Percentiles rank a stretch among this genome's conserved stretches.
Conservation (phyloP, 2,329 filamentous ascomycete genomes). For the Biscogniauxia sp. region DNA sequence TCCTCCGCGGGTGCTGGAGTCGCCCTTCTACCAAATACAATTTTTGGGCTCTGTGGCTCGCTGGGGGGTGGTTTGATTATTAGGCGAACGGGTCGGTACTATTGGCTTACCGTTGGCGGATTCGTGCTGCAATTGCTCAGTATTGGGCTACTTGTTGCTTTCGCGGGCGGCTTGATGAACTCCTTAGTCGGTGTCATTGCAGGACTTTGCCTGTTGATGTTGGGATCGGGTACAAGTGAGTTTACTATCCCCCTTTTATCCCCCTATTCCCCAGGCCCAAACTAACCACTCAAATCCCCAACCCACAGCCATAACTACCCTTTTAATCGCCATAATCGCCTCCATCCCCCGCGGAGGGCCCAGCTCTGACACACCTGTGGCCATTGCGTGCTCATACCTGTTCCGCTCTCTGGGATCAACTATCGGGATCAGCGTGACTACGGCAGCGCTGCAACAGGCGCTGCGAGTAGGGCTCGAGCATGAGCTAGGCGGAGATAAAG, state of each 20-base stretch:
- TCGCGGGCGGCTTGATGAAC: slow-evolving; percentile 50
- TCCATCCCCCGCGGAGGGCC: slow-evolving; percentile 55
- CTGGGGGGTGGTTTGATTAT: slow-evolving; percentile 65
- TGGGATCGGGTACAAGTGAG: slow-evolving; percentile 39
- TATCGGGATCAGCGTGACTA: slow-evolving; percentile 68
- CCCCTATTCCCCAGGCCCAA: background rate
- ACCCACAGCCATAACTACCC: slow-evolving; percentile 65
- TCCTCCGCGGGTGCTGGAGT: slow-evolving; percentile 63
- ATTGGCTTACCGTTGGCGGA: slow-evolving; percentile 60
- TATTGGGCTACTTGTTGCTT: slow-evolving; percentile 54
- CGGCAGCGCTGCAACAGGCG: slow-evolving; percentile 69
- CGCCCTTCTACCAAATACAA: slow-evolving; percentile 64
- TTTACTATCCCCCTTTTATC: background rate
- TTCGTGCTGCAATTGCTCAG: slow-evolving; percentile 56
- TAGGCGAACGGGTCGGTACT: slow-evolving; percentile 69
- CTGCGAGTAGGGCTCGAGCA: slow-evolving; percentile 56
- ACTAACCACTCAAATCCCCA: slow-evolving; percentile 32
- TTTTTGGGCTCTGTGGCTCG: slow-evolving; percentile 61
- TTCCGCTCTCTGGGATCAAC: slow-evolving; percentile 79
- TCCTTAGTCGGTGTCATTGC: slow-evolving; percentile 52
- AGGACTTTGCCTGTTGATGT: slow-evolving; percentile 51
- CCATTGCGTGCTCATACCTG: slow-evolving; percentile 76
- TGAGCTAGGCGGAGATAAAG: slow-evolving; percentile 50
- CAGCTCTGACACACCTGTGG: slow-evolving; percentile 63
- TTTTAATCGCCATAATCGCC: slow-evolving; percentile 69